A percentile compares a stretch with the other conserved stretches of the same genome.
phyloP scores from a whole-genome alignment of 2,329 filamentous ascomycete genomes.

The Fusarium albidum region DNA sequence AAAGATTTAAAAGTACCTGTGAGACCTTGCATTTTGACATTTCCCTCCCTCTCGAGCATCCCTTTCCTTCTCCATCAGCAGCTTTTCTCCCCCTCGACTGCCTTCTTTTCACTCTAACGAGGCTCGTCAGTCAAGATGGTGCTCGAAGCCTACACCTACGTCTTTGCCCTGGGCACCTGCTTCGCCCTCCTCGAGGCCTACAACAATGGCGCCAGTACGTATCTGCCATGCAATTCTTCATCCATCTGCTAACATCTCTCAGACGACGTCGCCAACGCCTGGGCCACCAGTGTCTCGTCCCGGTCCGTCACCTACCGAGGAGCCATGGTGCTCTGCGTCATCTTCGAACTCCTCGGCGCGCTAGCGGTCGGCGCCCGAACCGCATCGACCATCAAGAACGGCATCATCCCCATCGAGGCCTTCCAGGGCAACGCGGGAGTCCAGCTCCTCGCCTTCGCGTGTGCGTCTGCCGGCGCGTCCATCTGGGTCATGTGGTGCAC shows the following conservation, averaged over 20 bases:
- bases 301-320: constrained; percentile 75
- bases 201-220: constrained; percentile 82
- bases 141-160: constrained; percentile 71
- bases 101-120: constrained; percentile 9
- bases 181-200: constrained; percentile 80
- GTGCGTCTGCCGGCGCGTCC: constrained; percentile 69
- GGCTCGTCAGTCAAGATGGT: constrained; percentile 54
- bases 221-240: background rate
- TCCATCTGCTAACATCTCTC: constrained; percentile 15
- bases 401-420: constrained; percentile 69
- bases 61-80: constrained; percentile 14
- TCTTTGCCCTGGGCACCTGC: constrained; percentile 78
- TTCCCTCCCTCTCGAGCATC: constrained; percentile 26
- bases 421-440: constrained; percentile 70
- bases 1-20: constrained; percentile 30
- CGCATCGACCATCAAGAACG: constrained; percentile 82
- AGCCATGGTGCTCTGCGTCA: constrained; percentile 70
- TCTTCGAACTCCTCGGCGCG: constrained; percentile 75
- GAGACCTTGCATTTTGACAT: constrained; percentile 11
- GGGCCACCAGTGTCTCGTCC: constrained; percentile 84
- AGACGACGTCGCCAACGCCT: constrained; percentile 87
- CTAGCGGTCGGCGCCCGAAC: constrained; percentile 73
- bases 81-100: constrained; percentile 1
- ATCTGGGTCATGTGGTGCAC: constrained; percentile 86
- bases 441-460: constrained; percentile 73